Evolutionary conservation across 768 basidiomycete genomes (phyloP).

Genomic region (Tylopilus intermedius): DNA sequence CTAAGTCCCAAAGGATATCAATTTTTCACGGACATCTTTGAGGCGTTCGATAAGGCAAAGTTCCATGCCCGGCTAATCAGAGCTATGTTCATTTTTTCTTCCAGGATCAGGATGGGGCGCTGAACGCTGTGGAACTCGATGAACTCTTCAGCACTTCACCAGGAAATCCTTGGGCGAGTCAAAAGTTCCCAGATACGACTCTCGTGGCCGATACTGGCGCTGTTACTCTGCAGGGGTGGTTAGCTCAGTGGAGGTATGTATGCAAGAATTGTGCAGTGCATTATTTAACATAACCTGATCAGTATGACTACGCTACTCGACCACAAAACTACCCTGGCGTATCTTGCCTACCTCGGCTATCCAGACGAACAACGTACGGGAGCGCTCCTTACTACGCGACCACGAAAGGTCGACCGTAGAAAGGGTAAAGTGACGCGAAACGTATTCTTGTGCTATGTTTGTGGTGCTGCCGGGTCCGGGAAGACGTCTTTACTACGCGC

Average conservation of each 20-base stretch:
- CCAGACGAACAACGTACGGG: conserved; percentile 72
- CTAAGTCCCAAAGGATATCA: conserved; percentile 91
- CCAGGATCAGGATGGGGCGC: conserved; percentile 91
- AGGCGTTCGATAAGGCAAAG: conserved; percentile 84
- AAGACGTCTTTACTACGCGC: conserved; percentile 84
- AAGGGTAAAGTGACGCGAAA: conserved; percentile 87
- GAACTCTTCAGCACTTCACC: conserved; percentile 92
- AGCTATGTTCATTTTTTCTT: conserved; percentile 4
- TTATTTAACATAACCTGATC: not conserved
- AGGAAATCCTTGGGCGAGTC: conserved; percentile 93
- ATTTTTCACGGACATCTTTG: conserved; percentile 95
- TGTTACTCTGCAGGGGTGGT: conserved; percentile 95
- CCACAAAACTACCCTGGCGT: conserved; percentile 84
- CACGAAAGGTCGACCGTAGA: conserved; percentile 78
- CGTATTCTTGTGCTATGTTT: conserved; percentile 90
- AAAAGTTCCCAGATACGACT: conserved; percentile 87
- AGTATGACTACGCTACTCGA: conserved; percentile 99
- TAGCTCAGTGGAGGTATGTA: conserved; percentile 93
- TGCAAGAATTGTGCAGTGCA: conserved; percentile 1
- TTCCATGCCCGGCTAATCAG: not conserved
- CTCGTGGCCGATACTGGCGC: conserved; percentile 82
- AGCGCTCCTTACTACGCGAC: conserved; percentile 80
- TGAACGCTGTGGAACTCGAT: conserved; percentile 77
- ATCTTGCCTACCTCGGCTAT: conserved; percentile 94
- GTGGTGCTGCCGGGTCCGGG: conserved; percentile 92